Evolutionary conservation across 192 early-diverging fungal genomes (phyloP).

Genomic region (Coemansia sp.): DNA sequence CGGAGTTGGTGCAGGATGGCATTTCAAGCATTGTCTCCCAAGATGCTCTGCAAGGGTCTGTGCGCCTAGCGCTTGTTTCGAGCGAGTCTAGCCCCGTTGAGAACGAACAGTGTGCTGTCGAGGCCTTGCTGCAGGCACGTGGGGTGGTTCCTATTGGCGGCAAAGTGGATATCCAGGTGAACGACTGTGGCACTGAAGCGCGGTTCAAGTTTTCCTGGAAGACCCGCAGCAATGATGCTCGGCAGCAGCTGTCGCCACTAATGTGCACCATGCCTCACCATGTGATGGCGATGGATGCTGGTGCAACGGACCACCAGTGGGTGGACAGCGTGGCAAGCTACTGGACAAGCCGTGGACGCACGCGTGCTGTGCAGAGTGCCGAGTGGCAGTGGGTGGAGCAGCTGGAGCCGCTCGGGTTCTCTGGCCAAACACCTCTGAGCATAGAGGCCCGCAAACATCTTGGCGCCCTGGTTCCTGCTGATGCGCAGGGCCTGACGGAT

Average conservation of each 20-base stretch:
- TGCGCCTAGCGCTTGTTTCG: conserved; percentile 37
- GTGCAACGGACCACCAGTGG: not conserved
- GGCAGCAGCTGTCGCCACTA: too few relatives aligned
- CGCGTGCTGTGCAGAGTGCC: conserved; percentile 29
- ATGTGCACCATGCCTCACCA: conserved; percentile 49
- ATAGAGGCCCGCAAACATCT: conserved; percentile 8
- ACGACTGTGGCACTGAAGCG: conserved; percentile 2
- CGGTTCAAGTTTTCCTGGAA: conserved; percentile 17
- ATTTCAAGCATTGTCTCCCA: conserved; percentile 9
- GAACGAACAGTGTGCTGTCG: not conserved
- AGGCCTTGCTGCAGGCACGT: conserved; percentile 18
- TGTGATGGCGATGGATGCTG: conserved; percentile 5
- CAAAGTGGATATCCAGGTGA: conserved; percentile 8
- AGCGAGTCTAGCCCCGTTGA: conserved; percentile 1
- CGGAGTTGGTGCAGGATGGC: conserved; percentile 9
- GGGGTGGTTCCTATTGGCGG: conserved; percentile 32
- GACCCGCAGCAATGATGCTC: conserved; percentile 3
- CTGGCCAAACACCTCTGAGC: conserved; percentile 21
- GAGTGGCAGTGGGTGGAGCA: conserved; percentile 39
- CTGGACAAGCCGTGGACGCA: conserved; percentile 44
- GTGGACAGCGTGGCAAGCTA: conserved; percentile 16
- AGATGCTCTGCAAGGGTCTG: conserved; percentile 14
- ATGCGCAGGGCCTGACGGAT: conserved; percentile 10
- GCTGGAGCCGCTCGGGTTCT: conserved; percentile 38
- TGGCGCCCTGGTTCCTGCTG: conserved; percentile 23